These are phyloP conservation scores for Prinsepia uniflora DNA, from an alignment of 306 rosid genomes.

Conservation along the genomic window DNA sequence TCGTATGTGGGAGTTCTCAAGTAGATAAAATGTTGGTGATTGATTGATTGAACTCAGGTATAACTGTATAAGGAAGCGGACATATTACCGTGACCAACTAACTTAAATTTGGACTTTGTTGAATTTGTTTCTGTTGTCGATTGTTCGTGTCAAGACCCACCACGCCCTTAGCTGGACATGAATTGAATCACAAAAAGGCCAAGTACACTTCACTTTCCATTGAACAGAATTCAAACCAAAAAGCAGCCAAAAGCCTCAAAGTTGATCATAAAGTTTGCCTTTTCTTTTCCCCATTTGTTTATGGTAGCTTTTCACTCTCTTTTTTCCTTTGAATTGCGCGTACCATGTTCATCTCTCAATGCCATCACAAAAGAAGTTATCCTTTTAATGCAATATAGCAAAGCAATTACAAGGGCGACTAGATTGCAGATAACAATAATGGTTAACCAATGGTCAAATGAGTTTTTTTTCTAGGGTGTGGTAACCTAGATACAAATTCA, in stretches of 20 bases:
- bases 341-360: neutral
- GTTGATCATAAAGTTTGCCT: neutral
- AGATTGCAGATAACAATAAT: no score
- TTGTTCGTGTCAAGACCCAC: neutral
- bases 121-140: no score
- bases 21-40: no score
- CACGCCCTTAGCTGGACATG: constrained; percentile 9
- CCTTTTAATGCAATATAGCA: neutral
- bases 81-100: no score
- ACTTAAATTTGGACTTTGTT: neutral
- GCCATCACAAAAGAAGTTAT: constrained; percentile 1
- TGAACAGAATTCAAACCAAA: constrained; percentile 20
- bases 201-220: constrained; percentile 20
- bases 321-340: neutral
- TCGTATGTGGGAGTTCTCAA: no score
- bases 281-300: constrained; percentile 3
- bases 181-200: constrained; percentile 8
- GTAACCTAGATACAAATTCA: no score
- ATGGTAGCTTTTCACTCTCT: neutral
- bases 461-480: no score
- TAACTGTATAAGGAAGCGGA: no score
- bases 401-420: neutral
- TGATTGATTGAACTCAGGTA: no score
- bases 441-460: no score
- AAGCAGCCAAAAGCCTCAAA: constrained; percentile 21